Base-by-base conservation (phyloP, 2,329 filamentous ascomycete genomes). In the Aspergillus aculeatinus region DNA sequence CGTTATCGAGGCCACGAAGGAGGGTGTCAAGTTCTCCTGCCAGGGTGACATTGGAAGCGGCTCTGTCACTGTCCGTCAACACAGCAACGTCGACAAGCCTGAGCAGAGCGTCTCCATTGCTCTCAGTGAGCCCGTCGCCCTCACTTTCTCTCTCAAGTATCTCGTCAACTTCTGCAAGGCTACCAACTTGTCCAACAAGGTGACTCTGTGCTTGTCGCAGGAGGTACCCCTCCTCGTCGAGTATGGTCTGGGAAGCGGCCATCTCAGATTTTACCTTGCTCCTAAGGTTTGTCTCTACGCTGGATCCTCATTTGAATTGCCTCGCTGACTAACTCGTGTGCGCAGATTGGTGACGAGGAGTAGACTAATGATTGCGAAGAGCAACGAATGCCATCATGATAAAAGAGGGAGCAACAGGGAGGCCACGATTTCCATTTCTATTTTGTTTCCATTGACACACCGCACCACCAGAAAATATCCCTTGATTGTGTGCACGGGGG, bases 121-220 rank as follows among this genome's bases (percentile, higher is more conserved):
- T 74, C 87, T 99, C 63, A 89, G 87, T 44, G 96, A 99, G 82
- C 92, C 95, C 55, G 95, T 99, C 62, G 85, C 91, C 39, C 86
- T 99, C 65, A 98, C 94, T 53, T 99, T 99, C 83, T 98, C 95
- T 35, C 89, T 99, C 72, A 99, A 99, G 83, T 99, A 99, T 81
- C 89, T 99, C 3, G 91, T 96, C 84, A 98, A 98, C 86, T 99
- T 99, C 83, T 98, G 95, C 90, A 99, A 99, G 83, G 96, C 96
- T 35, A 90, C 92, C 65, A 88, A 87, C 56, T 83, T 99, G 63
- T 94, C 93, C 44, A 82, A 78, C 68, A 84, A 85, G 67, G 96
- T 99, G 79, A 95, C 90, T 81, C 88, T 99, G 70, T 96, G 90
- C 80, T 85, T 99, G 68, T 98, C 94, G 56, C 93, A 92, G 78